Evolutionary conservation across 805 yeast species (phyloP), one percentile per base, ranked within the genome.

Genomic region (Helenozyma baotianmanensis): DNA sequence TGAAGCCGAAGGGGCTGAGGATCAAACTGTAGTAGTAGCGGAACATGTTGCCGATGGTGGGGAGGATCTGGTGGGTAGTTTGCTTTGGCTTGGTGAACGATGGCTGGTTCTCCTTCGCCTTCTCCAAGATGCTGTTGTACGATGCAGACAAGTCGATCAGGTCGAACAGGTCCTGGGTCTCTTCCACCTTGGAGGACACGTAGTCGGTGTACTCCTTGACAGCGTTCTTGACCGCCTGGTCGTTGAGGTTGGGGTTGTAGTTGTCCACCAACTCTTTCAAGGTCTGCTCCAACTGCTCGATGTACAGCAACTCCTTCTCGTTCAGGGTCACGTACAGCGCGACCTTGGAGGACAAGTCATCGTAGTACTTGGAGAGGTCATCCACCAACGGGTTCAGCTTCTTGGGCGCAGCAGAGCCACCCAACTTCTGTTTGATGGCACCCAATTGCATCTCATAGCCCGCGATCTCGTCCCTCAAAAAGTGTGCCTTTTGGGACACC

Each of bases 241-340:
- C 96, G 52, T 89, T 87, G 60, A 87, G 76, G 48, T 87, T 82
- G 29, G 83, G 85, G 47, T 87, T 85, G 57, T 83, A 88, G n/a
- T 73, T 72, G 3, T 64, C 50, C 7, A 67, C 54, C 59, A 89
- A 62, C 4, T 58, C 57, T 2, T 57, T 54, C 30, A 86, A 51
- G 12, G 82, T 66, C 2, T 35, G 28, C 40, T 76, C 80, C 36
- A 82, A 53, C 3, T 31, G 36, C 14, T 37, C 25, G 38, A 64
- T 43, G 33, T 51, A 33, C 19, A 6, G 7, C 5, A 8, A 17
- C 5, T 17, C 8, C 8, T 17, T 17, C 7, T 5, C 8, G 8
- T 17, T 17, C 8, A 6, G 5, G 7, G 8, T 5, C 5, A 17
- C 19, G 8, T 6, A 17, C 19, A 17, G 19, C 7, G 19, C 19